A percentile compares a stretch with the other conserved stretches of the same genome.
Evolutionary conservation across 495 filamentous ascomycete species (phyloP).

Genomic region (Annulohypoxylon stygium): DNA sequence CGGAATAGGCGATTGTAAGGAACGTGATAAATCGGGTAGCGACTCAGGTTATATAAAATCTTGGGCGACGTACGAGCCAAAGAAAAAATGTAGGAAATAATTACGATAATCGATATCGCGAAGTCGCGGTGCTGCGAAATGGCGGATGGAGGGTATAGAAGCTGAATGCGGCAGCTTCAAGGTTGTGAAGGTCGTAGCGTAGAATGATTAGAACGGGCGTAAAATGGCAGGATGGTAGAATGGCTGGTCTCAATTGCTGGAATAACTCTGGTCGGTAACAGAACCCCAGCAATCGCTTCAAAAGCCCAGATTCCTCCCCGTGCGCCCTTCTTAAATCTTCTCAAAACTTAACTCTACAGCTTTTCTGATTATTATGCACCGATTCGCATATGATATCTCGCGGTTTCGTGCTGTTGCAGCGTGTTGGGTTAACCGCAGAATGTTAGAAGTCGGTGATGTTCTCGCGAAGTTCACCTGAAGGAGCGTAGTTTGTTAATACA

Average conservation of each 20-base stretch:
- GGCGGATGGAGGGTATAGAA: neutral
- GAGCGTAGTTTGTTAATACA: constrained; percentile 29
- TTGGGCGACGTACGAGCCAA: neutral
- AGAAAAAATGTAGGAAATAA: too few species aligned
- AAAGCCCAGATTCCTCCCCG: constrained; percentile 30
- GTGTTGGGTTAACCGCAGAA: constrained; percentile 18
- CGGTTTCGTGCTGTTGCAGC: constrained; percentile 18
- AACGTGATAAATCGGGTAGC: neutral
- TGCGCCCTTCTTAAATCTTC: constrained; percentile 30
- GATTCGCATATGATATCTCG: constrained; percentile 15
- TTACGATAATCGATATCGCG: constrained; percentile 4
- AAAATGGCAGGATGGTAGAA: constrained; percentile 3
- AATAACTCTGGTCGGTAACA: constrained; percentile 18
- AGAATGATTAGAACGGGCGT: neutral
- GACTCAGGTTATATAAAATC: neutral
- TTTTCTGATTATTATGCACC: constrained; percentile 21
- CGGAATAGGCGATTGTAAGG: neutral
- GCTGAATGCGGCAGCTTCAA: constrained; percentile 20
- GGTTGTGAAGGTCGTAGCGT: constrained; percentile 2
- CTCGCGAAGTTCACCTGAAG: constrained; percentile 40
- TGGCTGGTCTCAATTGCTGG: neutral
- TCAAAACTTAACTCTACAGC: constrained; percentile 19
- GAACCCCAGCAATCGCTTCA: constrained; percentile 12
- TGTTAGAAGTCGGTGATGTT: constrained; percentile 37
- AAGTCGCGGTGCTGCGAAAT: neutral